These are phyloP conservation scores for Bothia castanella DNA, from an alignment of 1,284 basidiomycete genomes.

Conservation along the genomic window DNA sequence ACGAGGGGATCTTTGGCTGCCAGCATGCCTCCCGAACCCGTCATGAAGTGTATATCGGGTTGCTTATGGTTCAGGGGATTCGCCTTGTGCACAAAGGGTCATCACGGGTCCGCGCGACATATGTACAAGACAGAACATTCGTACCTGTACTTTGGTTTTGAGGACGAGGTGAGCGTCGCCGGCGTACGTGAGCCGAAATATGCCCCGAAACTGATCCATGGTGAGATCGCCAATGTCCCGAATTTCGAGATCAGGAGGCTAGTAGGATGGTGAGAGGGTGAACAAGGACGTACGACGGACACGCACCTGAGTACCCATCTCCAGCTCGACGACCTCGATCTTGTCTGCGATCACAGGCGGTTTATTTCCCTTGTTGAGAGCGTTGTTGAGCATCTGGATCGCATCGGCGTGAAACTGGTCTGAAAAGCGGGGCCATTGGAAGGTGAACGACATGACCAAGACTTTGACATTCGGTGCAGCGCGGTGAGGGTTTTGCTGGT, in stretches of 20 bases:
- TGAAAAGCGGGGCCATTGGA: constrained; percentile 97
- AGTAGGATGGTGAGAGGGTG: constrained; percentile 7
- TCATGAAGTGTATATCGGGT: constrained; percentile 75
- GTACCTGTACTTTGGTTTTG: constrained; percentile 92
- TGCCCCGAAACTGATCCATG: constrained; percentile 93
- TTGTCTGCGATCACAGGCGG: constrained; percentile 96
- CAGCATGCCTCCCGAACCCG: constrained; percentile 76
- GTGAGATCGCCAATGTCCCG: constrained; percentile 98
- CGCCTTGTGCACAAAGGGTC: constrained; percentile 49
- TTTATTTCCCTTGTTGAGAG: constrained; percentile 96
- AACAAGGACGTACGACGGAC: constrained; percentile 3
- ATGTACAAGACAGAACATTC: constrained; percentile 24
- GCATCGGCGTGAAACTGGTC: constrained; percentile 93
- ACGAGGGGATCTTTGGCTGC: constrained; percentile 91
- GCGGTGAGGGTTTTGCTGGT: constrained; percentile 2
- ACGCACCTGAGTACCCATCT: constrained; percentile 94
- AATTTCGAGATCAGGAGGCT: constrained; percentile 97
- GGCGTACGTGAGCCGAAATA: constrained; percentile 92
- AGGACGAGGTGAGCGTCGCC: constrained; percentile 96
- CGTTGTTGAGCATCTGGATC: constrained; percentile 89
- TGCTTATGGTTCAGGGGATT: constrained; percentile 94
- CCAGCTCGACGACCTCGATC: constrained; percentile 95
- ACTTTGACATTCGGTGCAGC: constrained; percentile 5
- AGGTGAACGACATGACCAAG: constrained; percentile 88
- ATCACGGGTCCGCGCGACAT: not conserved